Base-by-base conservation (phyloP, 495 filamentous ascomycete species). In the Daldinia bambusicola region DNA sequence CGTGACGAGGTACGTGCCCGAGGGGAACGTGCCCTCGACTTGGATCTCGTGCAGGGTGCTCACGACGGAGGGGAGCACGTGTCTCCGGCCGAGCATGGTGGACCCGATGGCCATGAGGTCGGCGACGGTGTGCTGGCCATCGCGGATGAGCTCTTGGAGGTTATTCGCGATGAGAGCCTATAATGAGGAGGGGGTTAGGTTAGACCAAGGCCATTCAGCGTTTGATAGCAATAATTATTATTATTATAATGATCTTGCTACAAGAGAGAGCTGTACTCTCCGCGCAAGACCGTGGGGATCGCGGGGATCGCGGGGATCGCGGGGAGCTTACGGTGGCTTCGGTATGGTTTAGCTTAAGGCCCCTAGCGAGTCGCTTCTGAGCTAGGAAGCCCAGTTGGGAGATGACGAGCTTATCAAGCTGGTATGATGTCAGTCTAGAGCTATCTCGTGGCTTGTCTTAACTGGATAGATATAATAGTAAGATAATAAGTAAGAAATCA, bases 341-440 rank as follows among this genome's bases (percentile, higher is more conserved):
- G 22, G 91, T 84, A 83, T 98, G 93, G 78, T 99, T 99, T 71
- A 99, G 82, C 69, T 88, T 90, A 32, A 98, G 88, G 57, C 95
- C 95, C 64, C 95, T 85, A 50, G 95, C 95, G 41, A 99, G 89
- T 60, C 95, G 89, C 43, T 89, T 85, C 83, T 99, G 95, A 63
- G 95, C 95, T 61, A 98, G 86, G 65, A 91, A 86, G 57, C 96
- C 95, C 53, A 96, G 81, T 76, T 97, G 94, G 32, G 94, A 94
- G 77, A 96, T 95, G 74, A 89, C 86, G 81, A 99, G 93, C 88
- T 99, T 99, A 84, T 99, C 95, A 72, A 98, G 83, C 96, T 98
- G 74, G 32, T 63, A 57, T 30, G 40, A 26, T 74, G 45, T 66
- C 48, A 72, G 57, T 65, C 31, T 2, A 56, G 32, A 57, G 31